Conservation (phyloP, 805 yeast species). For the Schwanniomyces vanrijiae region DNA sequence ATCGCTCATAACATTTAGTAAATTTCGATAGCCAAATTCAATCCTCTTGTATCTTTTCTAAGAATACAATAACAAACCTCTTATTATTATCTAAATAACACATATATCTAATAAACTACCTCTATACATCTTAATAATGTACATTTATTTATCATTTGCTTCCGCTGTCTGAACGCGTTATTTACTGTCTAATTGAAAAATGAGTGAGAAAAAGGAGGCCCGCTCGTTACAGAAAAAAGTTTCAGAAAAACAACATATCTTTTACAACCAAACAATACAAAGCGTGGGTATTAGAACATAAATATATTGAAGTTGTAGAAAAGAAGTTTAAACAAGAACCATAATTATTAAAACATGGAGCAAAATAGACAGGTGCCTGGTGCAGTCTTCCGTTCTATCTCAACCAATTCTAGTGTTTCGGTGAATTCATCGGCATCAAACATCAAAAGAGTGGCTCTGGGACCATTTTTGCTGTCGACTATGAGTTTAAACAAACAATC, state of each 20-base stretch:
- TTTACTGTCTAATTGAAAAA: not conserved
- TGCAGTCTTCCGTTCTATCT: constrained; percentile 38
- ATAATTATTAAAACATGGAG: constrained; percentile 8
- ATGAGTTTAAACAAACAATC: constrained; percentile 64
- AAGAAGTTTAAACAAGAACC: not conserved
- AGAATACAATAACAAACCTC: no score
- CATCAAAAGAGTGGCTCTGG: constrained; percentile 42
- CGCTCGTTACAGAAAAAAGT: constrained; percentile 2
- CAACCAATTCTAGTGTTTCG: constrained; percentile 31
- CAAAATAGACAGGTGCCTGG: constrained; percentile 16
- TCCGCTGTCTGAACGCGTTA: not conserved
- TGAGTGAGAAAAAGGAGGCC: not conserved
- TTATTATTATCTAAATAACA: no score
- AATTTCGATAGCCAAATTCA: no score
- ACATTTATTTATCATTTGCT: not conserved
- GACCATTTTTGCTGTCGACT: constrained; percentile 37
- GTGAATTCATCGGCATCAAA: constrained; percentile 29
- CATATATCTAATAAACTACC: not conserved
- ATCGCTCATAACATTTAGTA: no score
- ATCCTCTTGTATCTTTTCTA: no score
- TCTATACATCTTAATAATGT: not conserved
- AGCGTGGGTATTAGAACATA: not conserved
- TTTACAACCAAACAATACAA: not conserved
- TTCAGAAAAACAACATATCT: not conserved
- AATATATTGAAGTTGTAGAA: not conserved